Conservation (phyloP, 805 yeast genomes). For the Scheffersomyces spartinae region DNA sequence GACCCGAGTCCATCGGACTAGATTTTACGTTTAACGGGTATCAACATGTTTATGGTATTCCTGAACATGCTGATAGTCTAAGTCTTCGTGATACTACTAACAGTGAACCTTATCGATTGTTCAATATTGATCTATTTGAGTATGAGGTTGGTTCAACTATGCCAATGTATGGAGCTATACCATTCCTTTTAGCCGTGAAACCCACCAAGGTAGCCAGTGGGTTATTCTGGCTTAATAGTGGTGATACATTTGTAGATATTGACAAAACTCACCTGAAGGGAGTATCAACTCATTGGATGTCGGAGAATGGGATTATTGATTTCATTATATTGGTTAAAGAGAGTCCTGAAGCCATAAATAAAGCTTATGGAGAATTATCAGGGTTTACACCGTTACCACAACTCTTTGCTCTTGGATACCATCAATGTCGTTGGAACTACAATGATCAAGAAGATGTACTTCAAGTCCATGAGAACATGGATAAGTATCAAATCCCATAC, state of each 20-base stretch:
- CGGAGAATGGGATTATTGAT: constrained; percentile 82
- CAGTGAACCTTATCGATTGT: constrained; percentile 73
- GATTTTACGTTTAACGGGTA: constrained; percentile 60
- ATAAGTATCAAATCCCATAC: constrained; percentile 63
- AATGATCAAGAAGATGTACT: constrained; percentile 79
- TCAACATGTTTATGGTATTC: constrained; percentile 77
- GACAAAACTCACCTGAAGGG: constrained; percentile 16
- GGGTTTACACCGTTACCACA: constrained; percentile 72
- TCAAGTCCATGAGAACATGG: constrained; percentile 60
- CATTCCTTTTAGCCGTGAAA: constrained; percentile 66
- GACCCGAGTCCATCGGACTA: constrained; percentile 82
- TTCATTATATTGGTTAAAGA: constrained; percentile 54
- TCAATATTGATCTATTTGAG: constrained; percentile 91
- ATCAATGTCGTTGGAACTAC: constrained; percentile 97
- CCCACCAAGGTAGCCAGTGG: constrained; percentile 54
- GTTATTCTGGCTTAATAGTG: constrained; percentile 83
- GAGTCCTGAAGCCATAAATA: constrained; percentile 43
- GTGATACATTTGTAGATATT: constrained; percentile 85
- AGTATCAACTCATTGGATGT: constrained; percentile 93
- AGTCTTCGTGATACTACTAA: constrained; percentile 57
- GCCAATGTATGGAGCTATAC: constrained; percentile 95
- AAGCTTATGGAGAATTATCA: constrained; percentile 54
- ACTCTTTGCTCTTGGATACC: constrained; percentile 74
- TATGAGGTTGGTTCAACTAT: constrained; percentile 71
- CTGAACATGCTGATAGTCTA: constrained; percentile 86